Evolutionary conservation across 225 moss, liverwort and hornwort species (phyloP), one percentile per base, ranked within the genome.

Genomic region (Marchantia polymorpha): DNA sequence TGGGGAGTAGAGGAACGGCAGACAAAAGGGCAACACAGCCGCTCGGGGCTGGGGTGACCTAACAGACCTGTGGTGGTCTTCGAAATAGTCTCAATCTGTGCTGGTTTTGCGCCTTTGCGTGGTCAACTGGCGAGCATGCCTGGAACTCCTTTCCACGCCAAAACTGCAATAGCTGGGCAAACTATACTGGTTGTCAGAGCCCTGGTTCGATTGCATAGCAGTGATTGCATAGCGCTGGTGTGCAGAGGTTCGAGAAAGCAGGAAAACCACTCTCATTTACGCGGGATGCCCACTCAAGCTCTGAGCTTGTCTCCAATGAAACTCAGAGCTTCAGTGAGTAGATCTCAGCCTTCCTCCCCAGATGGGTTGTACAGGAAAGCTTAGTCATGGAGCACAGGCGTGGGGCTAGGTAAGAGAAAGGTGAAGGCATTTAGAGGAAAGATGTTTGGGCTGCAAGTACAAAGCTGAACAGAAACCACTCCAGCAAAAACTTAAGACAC

Each of bases 131-230:
- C 63, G 79, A 63, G 63, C 69, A 77, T 75, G 75, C 79, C 69
- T 78, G 72, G 47, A 74, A 79, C 76, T 82, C 85, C 79, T 61
- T 65, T 67, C 52, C 27, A 25, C 82, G 82, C 82, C 85, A 82
- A 50, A 79, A 85, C 85, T 85, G 82, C 82, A 85, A 79, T 82
- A 85, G 74, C 79, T 77, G 78, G 69, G 54, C 81, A 85, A 85
- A 85, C 85, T 85, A 69, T 72, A 82, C 74, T 75, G 73, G 47
- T 69, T 75, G 79, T 85, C 82, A 79, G 85, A 59, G 66, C 59
- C 72, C 53, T 72, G 52, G 19, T 59, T 77, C 25, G 47, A 77
- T 50, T 76, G 63, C 46, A 49, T 64, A 7, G 55, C 14, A 59
- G 16, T 19, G 17, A 75, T 59, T 5, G 3, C 19, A 46, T 39